phyloP scores from a whole-genome alignment of 495 filamentous ascomycete genomes.

The Letharia lupina region DNA sequence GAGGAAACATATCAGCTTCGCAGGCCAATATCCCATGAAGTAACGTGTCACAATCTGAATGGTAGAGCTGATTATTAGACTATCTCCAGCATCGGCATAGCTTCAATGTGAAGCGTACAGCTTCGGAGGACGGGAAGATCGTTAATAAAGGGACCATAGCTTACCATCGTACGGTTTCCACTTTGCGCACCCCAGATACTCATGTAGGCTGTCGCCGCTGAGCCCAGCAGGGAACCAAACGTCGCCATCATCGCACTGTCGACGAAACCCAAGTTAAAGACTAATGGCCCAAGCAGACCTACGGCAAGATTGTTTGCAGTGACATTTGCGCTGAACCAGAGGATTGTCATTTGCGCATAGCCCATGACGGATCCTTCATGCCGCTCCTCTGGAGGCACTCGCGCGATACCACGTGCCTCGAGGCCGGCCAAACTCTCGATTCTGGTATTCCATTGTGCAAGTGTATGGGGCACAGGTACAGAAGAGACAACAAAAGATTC shows the following conservation, averaged over 20 bases:
- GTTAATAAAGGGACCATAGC: constrained; percentile 4
- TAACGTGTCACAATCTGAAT: constrained; percentile 57
- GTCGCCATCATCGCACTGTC: constrained; percentile 58
- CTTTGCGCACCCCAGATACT: constrained; percentile 63
- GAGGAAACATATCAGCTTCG: constrained; percentile 56
- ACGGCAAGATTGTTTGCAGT: constrained; percentile 63
- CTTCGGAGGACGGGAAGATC: background rate
- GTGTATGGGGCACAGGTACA: constrained; percentile 13
- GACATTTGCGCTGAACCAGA: constrained; percentile 71
- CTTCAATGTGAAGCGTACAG: background rate
- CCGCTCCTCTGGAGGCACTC: constrained; percentile 50
- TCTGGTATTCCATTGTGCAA: constrained; percentile 26
- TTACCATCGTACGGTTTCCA: constrained; percentile 55
- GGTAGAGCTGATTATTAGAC: background rate
- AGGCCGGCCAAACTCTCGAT: constrained; percentile 42
- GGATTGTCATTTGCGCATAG: constrained; percentile 51
- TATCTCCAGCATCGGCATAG: background rate
- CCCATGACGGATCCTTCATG: constrained; percentile 30
- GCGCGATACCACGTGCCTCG: constrained; percentile 61
- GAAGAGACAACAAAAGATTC: constrained; percentile 2
- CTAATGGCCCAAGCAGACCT: constrained; percentile 58
- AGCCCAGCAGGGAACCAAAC: constrained; percentile 54
- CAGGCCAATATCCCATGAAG: constrained; percentile 72
- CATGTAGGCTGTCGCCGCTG: constrained; percentile 56
- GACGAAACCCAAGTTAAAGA: constrained; percentile 54